Base-by-base conservation (phyloP, 805 yeast genomes). In the Candida tibetensis region DNA sequence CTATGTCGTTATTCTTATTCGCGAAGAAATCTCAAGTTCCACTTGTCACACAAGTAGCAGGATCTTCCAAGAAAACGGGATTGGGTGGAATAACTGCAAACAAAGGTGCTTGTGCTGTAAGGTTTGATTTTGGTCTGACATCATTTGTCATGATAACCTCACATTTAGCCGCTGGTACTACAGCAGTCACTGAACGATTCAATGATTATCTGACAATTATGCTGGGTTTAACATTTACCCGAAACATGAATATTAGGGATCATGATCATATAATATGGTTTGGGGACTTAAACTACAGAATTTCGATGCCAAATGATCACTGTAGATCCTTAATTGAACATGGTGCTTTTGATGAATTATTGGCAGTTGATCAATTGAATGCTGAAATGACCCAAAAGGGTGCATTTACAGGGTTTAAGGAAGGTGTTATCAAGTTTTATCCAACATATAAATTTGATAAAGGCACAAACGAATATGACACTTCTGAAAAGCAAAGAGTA, bases 21-120 rank as follows among this genome's bases (percentile, higher is more conserved):
- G 76, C 81, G 4, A 77, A 77, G 42, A 77, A 76, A 29, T 58
- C 68, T 1, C 75, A 77, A 40, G 53, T 75, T 4, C 63, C 44
- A 7, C 41, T 62, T 28, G 80, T 93, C 3, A 85, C 86, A 10
- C 82, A 84, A 52, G 96, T 93, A 4, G 90, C 89, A 49, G 97
- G 97, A n/a, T 76, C 90, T n/a, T 76, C 85, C 9, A 91, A 90
- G 52, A 91, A 91, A 61, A 91, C 98, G 0, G 99, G 98, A 0
- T 68, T 93, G 38, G 96, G 97, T 27, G 99, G 99, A 31, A 91
- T 93, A 66, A 79, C 98, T 0, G 99, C 97, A 13, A 91, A 93
- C 58, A 91, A 91, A 60, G 99, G 99, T 31, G 96, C 95, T 3
- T 95, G 90, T 43, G 96, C 95, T 0, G 87, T 93, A 12, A 74